These are phyloP conservation scores for Gyromitra esculenta DNA, from an alignment of 2,329 filamentous ascomycete genomes.

Conservation along the genomic window DNA sequence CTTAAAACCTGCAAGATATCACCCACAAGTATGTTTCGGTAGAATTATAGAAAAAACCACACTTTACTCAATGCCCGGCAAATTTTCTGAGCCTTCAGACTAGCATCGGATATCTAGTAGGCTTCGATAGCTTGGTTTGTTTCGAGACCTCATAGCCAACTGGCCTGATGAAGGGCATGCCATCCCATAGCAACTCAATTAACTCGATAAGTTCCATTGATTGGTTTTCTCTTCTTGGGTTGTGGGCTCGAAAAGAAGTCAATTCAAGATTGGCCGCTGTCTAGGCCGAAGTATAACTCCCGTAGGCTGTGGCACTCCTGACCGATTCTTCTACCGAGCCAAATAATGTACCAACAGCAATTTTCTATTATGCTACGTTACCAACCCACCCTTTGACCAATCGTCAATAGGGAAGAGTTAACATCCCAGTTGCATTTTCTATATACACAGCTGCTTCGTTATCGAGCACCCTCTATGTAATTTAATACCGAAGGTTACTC, in stretches of 20 bases:
- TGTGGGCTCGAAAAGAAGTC: background rate
- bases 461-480: background rate
- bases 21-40: background rate
- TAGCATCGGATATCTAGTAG: background rate
- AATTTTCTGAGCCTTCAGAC: background rate
- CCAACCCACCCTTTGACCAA: background rate
- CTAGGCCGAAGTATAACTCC: background rate
- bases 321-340: background rate
- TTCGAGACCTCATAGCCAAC: background rate
- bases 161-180: background rate
- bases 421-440: background rate
- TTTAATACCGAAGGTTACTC: background rate
- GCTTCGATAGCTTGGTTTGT: constrained; percentile 2
- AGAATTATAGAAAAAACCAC: background rate
- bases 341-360: background rate
- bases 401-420: background rate
- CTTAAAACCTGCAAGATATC: background rate
- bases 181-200: constrained; percentile 6
- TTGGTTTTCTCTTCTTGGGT: background rate
- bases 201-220: background rate
- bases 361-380: background rate
- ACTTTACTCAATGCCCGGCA: background rate
- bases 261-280: background rate
- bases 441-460: background rate
- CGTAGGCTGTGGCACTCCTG: background rate